Conservation (phyloP, 805 yeast genomes). For the Komagataella populi region DNA sequence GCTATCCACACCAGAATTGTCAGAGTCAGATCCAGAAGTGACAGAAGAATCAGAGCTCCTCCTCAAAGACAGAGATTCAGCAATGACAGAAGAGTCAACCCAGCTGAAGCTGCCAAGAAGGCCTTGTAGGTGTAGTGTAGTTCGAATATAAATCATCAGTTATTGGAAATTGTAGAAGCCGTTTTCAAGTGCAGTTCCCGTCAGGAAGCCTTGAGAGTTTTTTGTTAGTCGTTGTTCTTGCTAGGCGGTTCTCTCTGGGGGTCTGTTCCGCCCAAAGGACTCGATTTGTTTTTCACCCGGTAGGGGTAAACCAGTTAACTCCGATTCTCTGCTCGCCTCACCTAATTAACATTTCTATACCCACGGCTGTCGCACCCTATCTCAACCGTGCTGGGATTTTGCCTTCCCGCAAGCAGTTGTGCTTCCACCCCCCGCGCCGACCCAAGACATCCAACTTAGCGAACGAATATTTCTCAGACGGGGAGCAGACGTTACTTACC, state of each 20-base stretch:
- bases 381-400: not conserved
- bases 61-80: conserved; percentile 98
- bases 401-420: not conserved
- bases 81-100: conserved; percentile 91
- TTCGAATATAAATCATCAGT: not conserved
- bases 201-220: not conserved
- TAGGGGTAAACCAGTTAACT: not conserved
- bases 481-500: not conserved
- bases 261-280: not conserved
- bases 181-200: not conserved
- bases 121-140: conserved; percentile 24
- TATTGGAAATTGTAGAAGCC: not conserved
- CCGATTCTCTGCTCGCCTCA: too few relatives aligned
- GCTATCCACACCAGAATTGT: conserved; percentile 99
- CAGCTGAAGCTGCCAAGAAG: conserved; percentile 95
- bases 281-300: not conserved
- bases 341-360: not conserved
- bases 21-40: conserved; percentile 98
- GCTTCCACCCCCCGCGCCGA: not conserved
- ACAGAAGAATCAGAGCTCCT: conserved; percentile 98
- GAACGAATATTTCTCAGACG: not conserved
- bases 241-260: not conserved
- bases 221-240: not conserved
- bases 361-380: not conserved
- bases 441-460: not conserved